Conservation (phyloP, 768 basidiomycete species). For the Leccinum longicurvipes region DNA sequence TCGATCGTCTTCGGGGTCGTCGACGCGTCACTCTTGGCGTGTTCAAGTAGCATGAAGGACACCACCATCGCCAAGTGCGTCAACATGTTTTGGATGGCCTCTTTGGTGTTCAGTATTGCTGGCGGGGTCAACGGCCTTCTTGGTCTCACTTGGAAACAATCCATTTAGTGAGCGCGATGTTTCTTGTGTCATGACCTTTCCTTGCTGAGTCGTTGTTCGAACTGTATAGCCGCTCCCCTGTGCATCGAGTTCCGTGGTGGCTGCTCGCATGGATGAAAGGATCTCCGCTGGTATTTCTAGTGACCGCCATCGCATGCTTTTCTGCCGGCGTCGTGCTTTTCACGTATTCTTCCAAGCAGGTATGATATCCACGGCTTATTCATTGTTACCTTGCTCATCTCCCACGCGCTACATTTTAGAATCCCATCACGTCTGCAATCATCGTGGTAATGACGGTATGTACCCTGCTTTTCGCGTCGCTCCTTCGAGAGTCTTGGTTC, state of each 20-base stretch:
- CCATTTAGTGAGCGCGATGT: conserved; percentile 42
- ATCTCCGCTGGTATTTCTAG: conserved; percentile 77
- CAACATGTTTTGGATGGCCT: conserved; percentile 53
- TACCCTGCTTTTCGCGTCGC: not conserved
- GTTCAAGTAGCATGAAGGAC: conserved; percentile 34
- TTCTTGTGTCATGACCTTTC: not conserved
- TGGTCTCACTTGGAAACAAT: conserved; percentile 53
- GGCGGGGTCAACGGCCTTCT: conserved; percentile 50
- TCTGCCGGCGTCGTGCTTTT: conserved; percentile 75
- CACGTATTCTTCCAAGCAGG: conserved; percentile 69
- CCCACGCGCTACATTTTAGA: conserved; percentile 33
- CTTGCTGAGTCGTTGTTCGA: not conserved
- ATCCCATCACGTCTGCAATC: conserved; percentile 57
- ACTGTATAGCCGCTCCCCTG: conserved; percentile 41
- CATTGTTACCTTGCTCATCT: not conserved
- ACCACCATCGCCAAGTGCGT: conserved; percentile 36
- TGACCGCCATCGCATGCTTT: conserved; percentile 78
- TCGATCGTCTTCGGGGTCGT: conserved; percentile 54
- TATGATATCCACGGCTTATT: conserved; percentile 22
- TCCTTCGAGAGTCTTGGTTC: not conserved
- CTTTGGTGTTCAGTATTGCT: conserved; percentile 49
- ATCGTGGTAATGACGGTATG: conserved; percentile 67
- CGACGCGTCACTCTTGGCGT: conserved; percentile 46
- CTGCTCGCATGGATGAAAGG: conserved; percentile 77
- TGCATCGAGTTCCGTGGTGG: conserved; percentile 55